Evolutionary conservation across 106 monocot species (phyloP), one percentile per base, ranked within the genome.

Genomic region (Dioscorea alata): DNA sequence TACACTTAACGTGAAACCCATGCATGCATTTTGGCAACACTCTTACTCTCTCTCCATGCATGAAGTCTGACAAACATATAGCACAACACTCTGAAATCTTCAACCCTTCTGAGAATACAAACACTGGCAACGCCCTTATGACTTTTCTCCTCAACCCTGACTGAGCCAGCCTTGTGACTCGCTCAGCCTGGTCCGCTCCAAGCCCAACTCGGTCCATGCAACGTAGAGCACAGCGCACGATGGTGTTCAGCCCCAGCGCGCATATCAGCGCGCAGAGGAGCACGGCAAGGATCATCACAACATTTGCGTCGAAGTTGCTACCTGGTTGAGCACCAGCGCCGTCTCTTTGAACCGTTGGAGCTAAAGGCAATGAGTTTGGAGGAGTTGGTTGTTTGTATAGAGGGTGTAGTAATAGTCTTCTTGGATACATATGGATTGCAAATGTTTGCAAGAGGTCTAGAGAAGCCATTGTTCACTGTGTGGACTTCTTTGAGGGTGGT

Each of bases 21-120:
- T 90, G 90, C 68, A 58, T 78, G 67, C 90, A 90, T 50, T 69
- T 79, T 24, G 90, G 90, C 21, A 90, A 72, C 62, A 90, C 78
- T 56, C 78, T 64, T 4, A 86, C 56, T 16, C 73, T 64, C 60
- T 90, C 86, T 9, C 90, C 86, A 0, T 61, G 60, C 14, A 60
- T 63, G 56, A 86, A 86, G 7, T 90, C 81, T 15, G 83, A 76
- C 6, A 90, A 66, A 50, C 90, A 90, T 28, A 90, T 90, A 17
- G 76, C 74, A 48, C 90, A 90, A 48, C 90, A 90, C 57, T 85
- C 83, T 0, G 82, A 76, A 12, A 42, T 42, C 42, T 71, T 62
- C 48, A 83, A 6, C 20, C 72, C 69, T 4, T 65, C 19, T 4
- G 82, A 80, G 78, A 83, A 90, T 21, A 72, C 25, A 19, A 66